These are phyloP conservation scores for Tricholoma sp. DNA, from an alignment of 768 basidiomycete genomes.

Conservation along the genomic window DNA sequence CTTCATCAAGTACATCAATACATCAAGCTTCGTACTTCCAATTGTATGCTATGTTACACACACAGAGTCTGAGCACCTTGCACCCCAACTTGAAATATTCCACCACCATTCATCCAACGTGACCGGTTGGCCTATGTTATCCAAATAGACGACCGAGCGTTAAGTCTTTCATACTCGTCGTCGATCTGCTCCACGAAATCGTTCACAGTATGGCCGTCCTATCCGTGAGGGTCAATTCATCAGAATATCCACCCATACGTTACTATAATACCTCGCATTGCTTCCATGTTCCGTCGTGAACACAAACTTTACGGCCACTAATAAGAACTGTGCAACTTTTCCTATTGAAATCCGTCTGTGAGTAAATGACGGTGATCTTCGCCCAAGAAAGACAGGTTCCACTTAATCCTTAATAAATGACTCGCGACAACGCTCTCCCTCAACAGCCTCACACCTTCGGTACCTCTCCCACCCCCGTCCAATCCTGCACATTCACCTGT, in stretches of 20 bases:
- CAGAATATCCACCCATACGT: neutral
- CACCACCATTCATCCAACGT: neutral
- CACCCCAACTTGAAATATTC: neutral
- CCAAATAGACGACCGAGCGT: slow-evolving; percentile 22
- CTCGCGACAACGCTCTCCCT: slow-evolving; percentile 49
- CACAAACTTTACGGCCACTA: slow-evolving; percentile 58
- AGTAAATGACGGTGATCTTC: neutral
- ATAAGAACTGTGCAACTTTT: slow-evolving; percentile 90
- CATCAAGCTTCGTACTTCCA: neutral
- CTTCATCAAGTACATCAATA: neutral
- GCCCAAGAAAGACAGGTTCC: slow-evolving; percentile 9
- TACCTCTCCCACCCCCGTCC: slow-evolving; percentile 56
- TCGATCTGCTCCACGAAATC: slow-evolving; percentile 81
- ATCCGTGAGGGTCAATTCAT: slow-evolving; percentile 2
- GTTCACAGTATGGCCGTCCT: slow-evolving; percentile 68
- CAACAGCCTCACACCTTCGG: slow-evolving; percentile 63
- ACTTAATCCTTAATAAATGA: slow-evolving; percentile 52
- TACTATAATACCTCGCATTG: slow-evolving; percentile 57
- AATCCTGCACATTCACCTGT: slow-evolving; percentile 55
- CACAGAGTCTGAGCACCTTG: neutral
- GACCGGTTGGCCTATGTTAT: neutral
- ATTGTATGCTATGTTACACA: neutral
- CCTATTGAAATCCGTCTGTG: slow-evolving; percentile 27
- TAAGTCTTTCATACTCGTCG: slow-evolving; percentile 63
- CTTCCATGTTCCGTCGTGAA: slow-evolving; percentile 76